Percentiles rank a stretch among this genome's conserved stretches.
phyloP scores from a whole-genome alignment of 306 rosid genomes.

The Gleditsia sinensis region DNA sequence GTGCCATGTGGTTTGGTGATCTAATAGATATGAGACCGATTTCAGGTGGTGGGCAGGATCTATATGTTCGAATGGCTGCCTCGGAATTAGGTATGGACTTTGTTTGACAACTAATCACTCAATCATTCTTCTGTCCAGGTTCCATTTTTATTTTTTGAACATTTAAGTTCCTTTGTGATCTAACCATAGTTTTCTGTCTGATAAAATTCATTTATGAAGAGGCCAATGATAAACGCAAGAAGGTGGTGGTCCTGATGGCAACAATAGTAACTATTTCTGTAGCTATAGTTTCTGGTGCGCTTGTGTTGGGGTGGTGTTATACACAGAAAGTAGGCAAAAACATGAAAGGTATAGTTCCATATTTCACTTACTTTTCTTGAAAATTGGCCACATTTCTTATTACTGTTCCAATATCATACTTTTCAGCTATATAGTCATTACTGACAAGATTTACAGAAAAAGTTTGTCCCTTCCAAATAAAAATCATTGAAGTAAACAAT shows the following conservation, averaged over 20 bases:
- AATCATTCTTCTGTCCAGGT: too few species aligned
- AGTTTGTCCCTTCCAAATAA: background rate
- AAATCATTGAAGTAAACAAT: background rate
- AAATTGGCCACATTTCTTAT: background rate
- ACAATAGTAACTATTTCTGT: constrained; percentile 23
- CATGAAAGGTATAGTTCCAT: constrained; percentile 29
- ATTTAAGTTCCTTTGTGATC: constrained; percentile 14
- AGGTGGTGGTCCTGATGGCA: constrained; percentile 31
- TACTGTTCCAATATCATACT: background rate
- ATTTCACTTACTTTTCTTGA: background rate
- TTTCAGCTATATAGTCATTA: background rate
- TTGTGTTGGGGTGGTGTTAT: constrained; percentile 31
- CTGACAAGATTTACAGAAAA: background rate
- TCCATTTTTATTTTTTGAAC: background rate
- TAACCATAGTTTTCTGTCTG: constrained; percentile 29
- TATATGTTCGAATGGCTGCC: constrained; percentile 58
- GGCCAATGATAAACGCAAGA: constrained; percentile 29
- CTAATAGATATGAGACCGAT: constrained; percentile 52
- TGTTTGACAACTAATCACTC: too few species aligned
- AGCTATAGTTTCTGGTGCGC: constrained; percentile 13
- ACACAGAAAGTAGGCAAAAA: constrained; percentile 17
- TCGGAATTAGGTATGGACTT: constrained; percentile 58
- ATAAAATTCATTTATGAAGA: constrained; percentile 25
- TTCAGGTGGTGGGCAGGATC: constrained; percentile 62
- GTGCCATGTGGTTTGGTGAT: constrained; percentile 75